Evolutionary conservation across 2,329 filamentous ascomycete species (phyloP), one percentile per base, ranked within the genome.

Genomic region (Exophiala mesophila): DNA sequence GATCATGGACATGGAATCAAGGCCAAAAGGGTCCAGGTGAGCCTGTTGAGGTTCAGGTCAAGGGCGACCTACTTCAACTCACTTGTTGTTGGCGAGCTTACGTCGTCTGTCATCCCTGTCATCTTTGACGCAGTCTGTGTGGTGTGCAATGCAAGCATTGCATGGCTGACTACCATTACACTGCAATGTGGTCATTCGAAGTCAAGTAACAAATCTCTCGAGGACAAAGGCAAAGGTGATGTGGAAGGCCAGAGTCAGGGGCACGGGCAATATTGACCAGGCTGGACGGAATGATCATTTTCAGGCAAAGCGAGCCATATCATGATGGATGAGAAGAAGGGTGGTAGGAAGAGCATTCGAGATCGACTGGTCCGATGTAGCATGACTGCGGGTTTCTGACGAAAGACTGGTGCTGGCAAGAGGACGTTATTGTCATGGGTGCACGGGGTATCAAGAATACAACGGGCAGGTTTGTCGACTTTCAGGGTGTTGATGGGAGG

Each of bases 81-180:
- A 41, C 4, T 57, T 57, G 21, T 48, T 47, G 26, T 47, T 39
- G 23, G 36, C 47, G 9, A 47, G 44, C 33, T 57, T 57, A 8
- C 57, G 59, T 21, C 57, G 59, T 45, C 56, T 55, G 35, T 60
- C 59, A 33, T 55, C 50, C 43, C 55, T 51, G 41, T 56, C 55
- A 36, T 59, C 53, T 26, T 57, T 55, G 35, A 49, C 23, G 37
- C 57, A 59, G 29, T 54, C 50, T 32, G 57, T 49, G 18, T 53
- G 50, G 29, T 59, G 57, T 2, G 50, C 45, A n/a, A 52, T 38
- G 33, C 58, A 61, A 16, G 57, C 52, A 15, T 57, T 47, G 35
- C 58, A 61, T 7, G 58, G 58, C 3, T 56, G 50, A 24, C 52
- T 55, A 2, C 57, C 58, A 23, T 57, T 52, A 36, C 58, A 61